Evolutionary conservation across 2,329 filamentous ascomycete genomes (phyloP), one percentile per base, ranked within the genome.

Genomic region (Atkinsonella texensis): DNA sequence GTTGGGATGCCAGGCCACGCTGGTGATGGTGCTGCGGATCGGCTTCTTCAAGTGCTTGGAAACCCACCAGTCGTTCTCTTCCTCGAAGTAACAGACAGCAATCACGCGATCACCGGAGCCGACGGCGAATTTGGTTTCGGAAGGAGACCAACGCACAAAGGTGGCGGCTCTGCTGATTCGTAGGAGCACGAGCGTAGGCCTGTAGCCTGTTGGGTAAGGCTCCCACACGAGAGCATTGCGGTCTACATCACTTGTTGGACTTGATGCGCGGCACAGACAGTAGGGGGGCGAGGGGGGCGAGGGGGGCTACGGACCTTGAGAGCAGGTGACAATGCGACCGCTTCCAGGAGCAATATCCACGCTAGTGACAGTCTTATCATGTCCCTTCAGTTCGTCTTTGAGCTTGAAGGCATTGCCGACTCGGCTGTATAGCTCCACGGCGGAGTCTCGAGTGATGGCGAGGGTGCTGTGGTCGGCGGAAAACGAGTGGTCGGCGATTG

Each of bases 31-130:
- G 67, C 89, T 95, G 59, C 91, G 87, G 62, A 98, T 95, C 18
- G 93, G 93, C 79, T 97, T 98, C 81, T 97, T 97, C 65, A 98
- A 73, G 71, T 98, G 93, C 77, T 98, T 98, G 39, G 90, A 96
- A 42, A 98, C 91, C 93, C 93, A 98, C 93, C 93, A 98, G 74
- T 98, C 90, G 70, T 98, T 96, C 70, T 98, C 93, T 68, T 95
- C 88, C 66, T 98, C 93, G 62, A 98, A 98, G 74, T 97, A 97
- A 77, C 93, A 98, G 60, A 97, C 80, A 41, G 93, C 89, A 62
- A 98, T 95, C 58, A 95, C 86, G 57, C 93, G 84, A 60, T 95
- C 93, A 55, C 93, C 93, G 31, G 90, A 96, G 54, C 93, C 93
- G 28, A 97, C 93, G 50, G 93, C 93, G 68, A 98, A 98, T 71